Conservation (phyloP, 2,329 filamentous ascomycete genomes). For the Fonsecaea erecta region DNA sequence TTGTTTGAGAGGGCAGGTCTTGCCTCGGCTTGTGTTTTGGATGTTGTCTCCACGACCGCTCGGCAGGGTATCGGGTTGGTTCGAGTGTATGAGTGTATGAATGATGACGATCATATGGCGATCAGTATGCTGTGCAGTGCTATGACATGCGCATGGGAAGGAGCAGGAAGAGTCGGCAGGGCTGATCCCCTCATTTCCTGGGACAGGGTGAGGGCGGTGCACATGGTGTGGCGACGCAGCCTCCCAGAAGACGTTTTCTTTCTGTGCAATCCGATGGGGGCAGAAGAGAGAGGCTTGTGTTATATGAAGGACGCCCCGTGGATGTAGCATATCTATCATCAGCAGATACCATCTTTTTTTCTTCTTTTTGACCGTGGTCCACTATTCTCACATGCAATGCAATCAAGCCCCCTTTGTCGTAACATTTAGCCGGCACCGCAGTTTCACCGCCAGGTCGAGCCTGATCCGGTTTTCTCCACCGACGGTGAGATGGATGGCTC, state of each 20-base stretch:
- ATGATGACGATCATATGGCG: slow-evolving; percentile 5
- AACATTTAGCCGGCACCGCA: slow-evolving; percentile 24
- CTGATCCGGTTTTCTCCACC: slow-evolving; percentile 18
- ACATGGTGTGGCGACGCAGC: neutral
- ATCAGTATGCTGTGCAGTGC: neutral
- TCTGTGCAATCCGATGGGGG: neutral
- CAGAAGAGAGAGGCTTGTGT: slow-evolving; percentile 10
- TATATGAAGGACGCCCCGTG: slow-evolving; percentile 12
- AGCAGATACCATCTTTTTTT: slow-evolving; percentile 10
- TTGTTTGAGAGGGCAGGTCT: neutral
- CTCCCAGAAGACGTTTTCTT: neutral
- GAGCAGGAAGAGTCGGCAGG: neutral
- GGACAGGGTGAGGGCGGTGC: neutral
- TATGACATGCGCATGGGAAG: neutral
- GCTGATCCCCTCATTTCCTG: neutral
- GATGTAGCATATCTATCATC: slow-evolving; percentile 17
- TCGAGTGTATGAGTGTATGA: slow-evolving; percentile 15
- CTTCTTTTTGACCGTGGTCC: neutral
- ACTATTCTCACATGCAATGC: slow-evolving; percentile 4
- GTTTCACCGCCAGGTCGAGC: slow-evolving; percentile 11
- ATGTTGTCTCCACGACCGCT: neutral
- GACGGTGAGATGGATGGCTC: neutral
- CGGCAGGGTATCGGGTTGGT: neutral
- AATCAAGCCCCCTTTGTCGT: neutral
- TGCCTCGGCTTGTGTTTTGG: neutral